Evolutionary conservation across 768 basidiomycete species (phyloP), one percentile per base, ranked within the genome.

Genomic region (Agaricus subrufescens): DNA sequence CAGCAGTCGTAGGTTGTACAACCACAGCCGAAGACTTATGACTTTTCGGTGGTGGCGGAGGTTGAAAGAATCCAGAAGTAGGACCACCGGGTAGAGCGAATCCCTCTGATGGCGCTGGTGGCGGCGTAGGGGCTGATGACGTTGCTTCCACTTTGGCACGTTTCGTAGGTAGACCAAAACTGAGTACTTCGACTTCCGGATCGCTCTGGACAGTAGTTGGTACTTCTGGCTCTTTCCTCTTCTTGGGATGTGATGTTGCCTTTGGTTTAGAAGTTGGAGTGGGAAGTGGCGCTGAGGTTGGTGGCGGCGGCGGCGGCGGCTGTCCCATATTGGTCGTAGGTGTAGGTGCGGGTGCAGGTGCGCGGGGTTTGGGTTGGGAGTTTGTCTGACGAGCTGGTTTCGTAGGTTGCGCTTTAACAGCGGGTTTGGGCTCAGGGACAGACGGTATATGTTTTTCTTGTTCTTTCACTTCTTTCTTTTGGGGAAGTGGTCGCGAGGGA

Each of bases 381-480:
- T 73, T 73, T 5, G 65, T 54, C n/a, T 63, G 59, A 23, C 63
- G 67, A 29, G 65, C 58, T 26, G 68, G 60, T 44, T 72, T 71
- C 31, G 65, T 52, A 44, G 69, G 57, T 39, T 61, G 63, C 14
- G 61, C 60, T 58, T 73, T 75, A 44, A 71, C 60, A 58, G 72
- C 75, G 19, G 69, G 63, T 1, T 69, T 67, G 23, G 69, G 62
- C 10, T 67, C 50, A 3, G 66, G 62, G 58, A 65, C 34, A 47
- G 62, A 59, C 57, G 68, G 62, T 52, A 66, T 63, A 52, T 60
- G 68, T 62, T 62, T 61, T 37, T 71, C 73, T 26, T 70, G 71
- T 52, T 76, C 74, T 52, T 73, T 72, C 46, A 75, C 75, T 46
- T 70, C 68, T 31, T 61, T 50, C 55, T 54, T 43, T 46, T 51